phyloP scores from a whole-genome alignment of 2,329 filamentous ascomycete species.

The Cladosporium oxysporum region DNA sequence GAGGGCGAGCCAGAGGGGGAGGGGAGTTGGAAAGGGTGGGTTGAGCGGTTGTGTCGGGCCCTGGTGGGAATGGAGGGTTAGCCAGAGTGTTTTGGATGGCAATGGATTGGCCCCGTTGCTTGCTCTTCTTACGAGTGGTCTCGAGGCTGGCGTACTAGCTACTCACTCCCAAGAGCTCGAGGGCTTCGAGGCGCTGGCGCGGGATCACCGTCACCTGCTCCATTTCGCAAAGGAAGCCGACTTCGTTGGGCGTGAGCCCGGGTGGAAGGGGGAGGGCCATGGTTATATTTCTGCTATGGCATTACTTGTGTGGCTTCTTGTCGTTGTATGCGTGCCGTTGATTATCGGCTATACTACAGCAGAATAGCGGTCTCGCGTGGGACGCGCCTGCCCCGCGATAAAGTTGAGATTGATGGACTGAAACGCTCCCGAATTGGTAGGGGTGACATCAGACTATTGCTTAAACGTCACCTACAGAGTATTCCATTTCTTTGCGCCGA shows the following conservation, averaged over 20 bases:
- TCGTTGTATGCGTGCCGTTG: background rate
- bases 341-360: too few species aligned
- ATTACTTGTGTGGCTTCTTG: background rate
- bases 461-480: background rate
- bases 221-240: slow-evolving; percentile 96
- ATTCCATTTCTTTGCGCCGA: background rate
- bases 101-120: background rate
- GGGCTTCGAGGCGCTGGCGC: slow-evolving; percentile 82
- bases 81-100: background rate
- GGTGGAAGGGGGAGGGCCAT: slow-evolving; percentile 65
- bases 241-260: slow-evolving; percentile 79
- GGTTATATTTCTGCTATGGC: background rate
- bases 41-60: slow-evolving; percentile 74
- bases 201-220: slow-evolving; percentile 91
- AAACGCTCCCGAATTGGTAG: background rate
- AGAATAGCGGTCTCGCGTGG: slow-evolving; percentile 8
- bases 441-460: slow-evolving; percentile 9
- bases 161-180: slow-evolving; percentile 81
- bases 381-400: slow-evolving; percentile 16
- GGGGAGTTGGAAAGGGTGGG: slow-evolving; percentile 74
- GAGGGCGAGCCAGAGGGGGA: slow-evolving; percentile 93
- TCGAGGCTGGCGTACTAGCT: background rate
- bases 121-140: background rate
- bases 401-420: background rate
- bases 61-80: slow-evolving; percentile 50